Conservation (phyloP, 2,329 filamentous ascomycete species). For the Xylaria sp. region DNA sequence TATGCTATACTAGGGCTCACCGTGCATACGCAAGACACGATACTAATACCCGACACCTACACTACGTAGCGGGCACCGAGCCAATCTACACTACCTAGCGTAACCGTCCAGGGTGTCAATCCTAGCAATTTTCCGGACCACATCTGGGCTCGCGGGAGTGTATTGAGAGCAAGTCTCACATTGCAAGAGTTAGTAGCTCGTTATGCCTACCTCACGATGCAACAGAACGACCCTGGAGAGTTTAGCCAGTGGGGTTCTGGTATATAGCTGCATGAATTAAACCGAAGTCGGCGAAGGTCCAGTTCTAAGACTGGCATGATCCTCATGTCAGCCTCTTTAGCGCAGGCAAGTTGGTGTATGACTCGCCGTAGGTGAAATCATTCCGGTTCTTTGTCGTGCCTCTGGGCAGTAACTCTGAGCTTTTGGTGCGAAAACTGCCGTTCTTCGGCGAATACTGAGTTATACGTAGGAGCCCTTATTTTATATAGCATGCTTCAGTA, state of each 20-base stretch:
- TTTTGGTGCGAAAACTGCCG: constrained; percentile 1
- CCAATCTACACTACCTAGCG: neutral
- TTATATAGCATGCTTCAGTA: constrained; percentile 1
- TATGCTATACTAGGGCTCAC: neutral
- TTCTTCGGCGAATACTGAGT: neutral
- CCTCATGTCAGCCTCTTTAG: constrained; percentile 22
- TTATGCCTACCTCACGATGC: neutral
- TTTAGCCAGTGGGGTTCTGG: constrained; percentile 11
- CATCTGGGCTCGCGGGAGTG: neutral
- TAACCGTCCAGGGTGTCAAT: constrained; percentile 10
- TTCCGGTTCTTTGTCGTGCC: constrained; percentile 37
- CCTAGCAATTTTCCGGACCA: constrained; percentile 7
- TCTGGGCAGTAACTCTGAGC: neutral
- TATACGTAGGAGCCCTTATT: neutral
- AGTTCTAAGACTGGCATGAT: constrained; percentile 25
- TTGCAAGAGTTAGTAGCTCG: neutral
- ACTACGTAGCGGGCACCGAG: neutral
- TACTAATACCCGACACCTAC: constrained; percentile 3
- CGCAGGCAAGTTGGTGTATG: neutral
- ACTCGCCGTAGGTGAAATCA: constrained; percentile 19
- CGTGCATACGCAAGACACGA: constrained; percentile 10
- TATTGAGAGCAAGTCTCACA: neutral
- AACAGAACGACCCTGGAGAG: neutral
- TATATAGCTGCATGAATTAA: constrained; percentile 16
- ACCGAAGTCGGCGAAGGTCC: constrained; percentile 31